Evolutionary conservation across 306 rosid species (phyloP).

Genomic region (Acacia crassicarpa): DNA sequence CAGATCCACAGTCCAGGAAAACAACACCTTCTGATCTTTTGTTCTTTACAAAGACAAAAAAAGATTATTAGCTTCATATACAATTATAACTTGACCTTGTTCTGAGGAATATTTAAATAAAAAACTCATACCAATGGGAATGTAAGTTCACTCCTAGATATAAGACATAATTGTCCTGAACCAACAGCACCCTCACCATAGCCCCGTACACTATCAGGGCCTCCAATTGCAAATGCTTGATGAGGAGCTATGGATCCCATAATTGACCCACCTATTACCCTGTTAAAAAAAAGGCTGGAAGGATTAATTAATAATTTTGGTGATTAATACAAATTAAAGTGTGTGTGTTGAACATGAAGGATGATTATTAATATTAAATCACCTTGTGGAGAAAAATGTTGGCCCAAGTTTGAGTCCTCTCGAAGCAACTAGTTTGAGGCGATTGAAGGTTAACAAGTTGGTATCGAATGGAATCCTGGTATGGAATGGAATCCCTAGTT

Average conservation of each 20-base stretch:
- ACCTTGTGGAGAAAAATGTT: constrained; percentile 61
- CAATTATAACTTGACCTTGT: not conserved
- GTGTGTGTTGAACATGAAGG: not conserved
- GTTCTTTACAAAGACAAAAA: constrained; percentile 40
- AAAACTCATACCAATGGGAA: constrained; percentile 52
- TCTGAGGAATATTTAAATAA: not conserved
- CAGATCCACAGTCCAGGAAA: constrained; percentile 70
- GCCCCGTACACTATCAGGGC: constrained; percentile 64
- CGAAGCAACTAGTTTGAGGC: constrained; percentile 56
- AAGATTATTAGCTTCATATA: not conserved
- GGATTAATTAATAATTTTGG: not conserved
- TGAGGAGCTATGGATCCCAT: constrained; percentile 73
- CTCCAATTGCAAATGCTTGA: constrained; percentile 78
- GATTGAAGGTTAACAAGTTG: constrained; percentile 47
- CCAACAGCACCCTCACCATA: constrained; percentile 79
- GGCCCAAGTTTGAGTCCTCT: constrained; percentile 74
- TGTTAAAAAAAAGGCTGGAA: constrained; percentile 33
- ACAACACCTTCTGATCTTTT: constrained; percentile 57
- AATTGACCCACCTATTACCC: constrained; percentile 72
- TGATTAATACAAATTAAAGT: not conserved
- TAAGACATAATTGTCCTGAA: constrained; percentile 61
- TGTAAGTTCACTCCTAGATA: constrained; percentile 54
- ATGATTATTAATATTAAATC: not conserved
- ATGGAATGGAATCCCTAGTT: constrained; percentile 65
- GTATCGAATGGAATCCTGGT: too few relatives aligned